Percentiles rank a stretch among this genome's conserved stretches.
phyloP scores from a whole-genome alignment of 352 stramenopile genomes.

The Globisporangium spiculum region DNA sequence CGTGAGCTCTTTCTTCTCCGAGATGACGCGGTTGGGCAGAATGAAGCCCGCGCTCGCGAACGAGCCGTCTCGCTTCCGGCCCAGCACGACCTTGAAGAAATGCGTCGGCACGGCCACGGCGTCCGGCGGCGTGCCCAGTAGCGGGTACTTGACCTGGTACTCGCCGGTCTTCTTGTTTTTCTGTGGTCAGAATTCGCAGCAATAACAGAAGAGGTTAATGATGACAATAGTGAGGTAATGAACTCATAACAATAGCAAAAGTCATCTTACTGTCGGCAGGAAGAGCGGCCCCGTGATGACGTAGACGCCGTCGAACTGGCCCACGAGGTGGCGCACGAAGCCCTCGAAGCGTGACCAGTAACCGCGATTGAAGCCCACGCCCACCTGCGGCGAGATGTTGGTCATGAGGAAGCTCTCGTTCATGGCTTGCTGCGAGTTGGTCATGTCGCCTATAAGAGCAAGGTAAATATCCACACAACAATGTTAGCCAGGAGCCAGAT shows the following conservation, averaged over 20 bases:
- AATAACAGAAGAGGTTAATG: background rate
- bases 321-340: conserved; percentile 82
- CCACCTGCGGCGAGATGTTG: conserved; percentile 93
- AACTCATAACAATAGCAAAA: background rate
- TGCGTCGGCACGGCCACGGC: conserved; percentile 93
- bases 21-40: conserved; percentile 88
- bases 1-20: conserved; percentile 65
- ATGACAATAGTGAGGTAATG: background rate
- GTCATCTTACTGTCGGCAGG: conserved; percentile 63
- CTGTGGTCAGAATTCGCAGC: conserved; percentile 20
- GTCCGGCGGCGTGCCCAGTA: conserved; percentile 86
- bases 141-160: conserved; percentile 66
- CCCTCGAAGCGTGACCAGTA: conserved; percentile 88
- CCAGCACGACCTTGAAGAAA: conserved; percentile 96
- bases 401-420: conserved; percentile 95
- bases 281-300: conserved; percentile 94
- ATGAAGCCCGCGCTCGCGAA: conserved; percentile 92
- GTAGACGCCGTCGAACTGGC: conserved; percentile 77
- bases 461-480: background rate
- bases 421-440: conserved; percentile 72
- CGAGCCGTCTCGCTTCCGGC: conserved; percentile 38
- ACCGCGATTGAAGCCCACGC: conserved; percentile 83
- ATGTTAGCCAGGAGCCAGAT: too few species aligned
- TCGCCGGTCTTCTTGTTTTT: conserved; percentile 65
- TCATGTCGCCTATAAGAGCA: conserved; percentile 77